Evolutionary conservation across 495 filamentous ascomycete species (phyloP), one percentile per base, ranked within the genome.

Genomic region (Annulohypoxylon maeteangense): DNA sequence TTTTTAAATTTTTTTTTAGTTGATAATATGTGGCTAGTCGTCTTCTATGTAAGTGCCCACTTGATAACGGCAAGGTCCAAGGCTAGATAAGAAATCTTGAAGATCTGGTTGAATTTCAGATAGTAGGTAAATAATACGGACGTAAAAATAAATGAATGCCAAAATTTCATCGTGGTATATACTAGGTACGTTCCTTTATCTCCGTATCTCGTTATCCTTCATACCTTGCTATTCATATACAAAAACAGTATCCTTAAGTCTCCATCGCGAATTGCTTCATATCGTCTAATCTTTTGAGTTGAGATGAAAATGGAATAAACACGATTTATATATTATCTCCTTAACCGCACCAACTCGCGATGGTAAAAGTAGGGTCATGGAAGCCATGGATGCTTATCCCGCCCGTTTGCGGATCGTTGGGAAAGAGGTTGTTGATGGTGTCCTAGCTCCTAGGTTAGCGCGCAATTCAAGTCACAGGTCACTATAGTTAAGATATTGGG

Each of bases 331-430:
- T 14, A 3, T 40, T 12, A 34, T 45, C n/a, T 42, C 12, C 7
- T 72, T 68, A 75, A 23, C 38, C 27, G 2, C 57, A 31, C 70
- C 74, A 75, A 22, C 71, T 67, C 16, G 70, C 65, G 23, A 75
- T 50, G 11, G 70, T 32, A 20, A 79, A 75, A 45, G 58, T 75
- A 1, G 76, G 74, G 54, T 79, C 79, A 31, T 75, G 64, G 20
- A 78, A 81, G 12, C 75, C 75, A 7, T 74, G 71, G 50, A 81
- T 76, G 12, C 70, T 76, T 34, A 79, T 51, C 40, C 78, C 78
- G 47, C 79, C 79, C 12, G 78, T 81, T 53, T 77, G 75, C 34
- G 78, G 78, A 40, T 81, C 77, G 40, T 73, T 72, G 20, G 79
- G 78, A 50, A 81, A 81, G 6, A 81, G 63, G 10, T 71, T 50